These are phyloP conservation scores for Coprinellus aureogranulatus DNA, from an alignment of 768 basidiomycete species.

Conservation along the genomic window DNA sequence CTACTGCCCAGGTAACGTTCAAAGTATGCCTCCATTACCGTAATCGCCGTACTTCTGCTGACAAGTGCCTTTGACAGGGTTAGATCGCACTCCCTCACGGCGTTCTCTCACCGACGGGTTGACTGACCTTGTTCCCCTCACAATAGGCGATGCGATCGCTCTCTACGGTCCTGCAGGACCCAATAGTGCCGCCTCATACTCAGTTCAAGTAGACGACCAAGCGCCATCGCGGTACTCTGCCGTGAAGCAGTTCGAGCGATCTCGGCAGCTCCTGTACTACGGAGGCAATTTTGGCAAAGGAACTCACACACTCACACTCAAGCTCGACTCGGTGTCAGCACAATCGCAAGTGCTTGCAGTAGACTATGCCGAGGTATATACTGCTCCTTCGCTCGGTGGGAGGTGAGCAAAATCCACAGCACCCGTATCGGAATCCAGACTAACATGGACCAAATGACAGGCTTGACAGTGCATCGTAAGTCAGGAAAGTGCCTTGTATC, in stretches of 20 bases:
- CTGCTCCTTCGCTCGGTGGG: conserved; percentile 14
- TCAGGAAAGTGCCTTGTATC: neutral
- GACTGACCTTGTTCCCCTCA: neutral
- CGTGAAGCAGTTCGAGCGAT: conserved; percentile 6
- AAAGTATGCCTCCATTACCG: conserved; percentile 4
- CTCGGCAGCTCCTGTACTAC: conserved; percentile 14
- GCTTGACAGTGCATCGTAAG: too few species aligned
- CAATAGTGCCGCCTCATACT: conserved; percentile 2
- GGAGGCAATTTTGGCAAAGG: conserved; percentile 14
- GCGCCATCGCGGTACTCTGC: conserved; percentile 2
- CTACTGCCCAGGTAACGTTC: conserved; percentile 14
- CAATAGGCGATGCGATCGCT: conserved; percentile 14
- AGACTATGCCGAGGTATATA: conserved; percentile 22
- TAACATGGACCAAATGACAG: too few species aligned
- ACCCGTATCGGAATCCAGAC: too few species aligned
- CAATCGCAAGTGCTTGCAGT: conserved; percentile 15
- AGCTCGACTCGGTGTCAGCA: neutral
- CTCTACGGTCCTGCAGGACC: conserved; percentile 17
- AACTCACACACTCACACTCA: conserved; percentile 2
- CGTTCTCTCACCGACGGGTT: too few species aligned
- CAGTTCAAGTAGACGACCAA: conserved; percentile 11
- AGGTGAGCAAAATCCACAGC: conserved; percentile 14
- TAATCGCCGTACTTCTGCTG: too few species aligned
- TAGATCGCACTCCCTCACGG: too few species aligned
- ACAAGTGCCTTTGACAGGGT: too few species aligned